Evolutionary conservation across 495 filamentous ascomycete species (phyloP), one percentile per base, ranked within the genome.

Genomic region (Penicillium steckii): DNA sequence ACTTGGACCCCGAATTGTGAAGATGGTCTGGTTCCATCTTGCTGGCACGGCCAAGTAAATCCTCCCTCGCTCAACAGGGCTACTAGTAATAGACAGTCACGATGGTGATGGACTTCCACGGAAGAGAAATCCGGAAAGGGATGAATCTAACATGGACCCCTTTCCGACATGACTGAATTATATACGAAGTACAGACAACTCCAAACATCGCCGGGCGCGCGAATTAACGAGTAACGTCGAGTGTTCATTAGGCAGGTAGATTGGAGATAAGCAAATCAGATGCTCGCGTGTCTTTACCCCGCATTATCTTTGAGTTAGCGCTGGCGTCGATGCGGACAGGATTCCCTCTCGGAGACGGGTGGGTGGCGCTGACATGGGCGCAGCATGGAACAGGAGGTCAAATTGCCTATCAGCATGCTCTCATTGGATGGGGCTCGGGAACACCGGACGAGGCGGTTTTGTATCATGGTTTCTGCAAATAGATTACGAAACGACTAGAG

Each of bases 231-330:
- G 33, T 13, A 37, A 37, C 33, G 40, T 17, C 22, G 15, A 8
- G 19, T 29, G 17, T 27, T 27, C 42, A 5, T 9, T 1, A 25
- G 42, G 23, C 21, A 29, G 9, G 8, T n/a, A 47, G 19, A 26
- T 13, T 21, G 29, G 26, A 32, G 45, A 47, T 47, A 47, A 37
- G 45, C 45, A 35, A 41, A 41, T 41, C 18, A 41, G 38, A 21
- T 3, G 1, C 3, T 41, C 38, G 38, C 21, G 38, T 24, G 38
- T n/a, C 8, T 35, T 47, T 47, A 47, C 45, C 45, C 45, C 45
- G 45, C 45, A 47, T 47, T 32, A 47, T 32, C 23, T n/a, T n/a
- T 5, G 18, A 21, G 29, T 3, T 25, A 47, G 45, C 29, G 29
- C 1, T 25, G 37, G 45, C 29, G 45, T 19, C 23, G 30, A 47